Percentiles rank a stretch among this genome's conserved stretches.
Evolutionary conservation across 2,329 filamentous ascomycete species (phyloP).

Genomic region (Fonsecaea nubica): DNA sequence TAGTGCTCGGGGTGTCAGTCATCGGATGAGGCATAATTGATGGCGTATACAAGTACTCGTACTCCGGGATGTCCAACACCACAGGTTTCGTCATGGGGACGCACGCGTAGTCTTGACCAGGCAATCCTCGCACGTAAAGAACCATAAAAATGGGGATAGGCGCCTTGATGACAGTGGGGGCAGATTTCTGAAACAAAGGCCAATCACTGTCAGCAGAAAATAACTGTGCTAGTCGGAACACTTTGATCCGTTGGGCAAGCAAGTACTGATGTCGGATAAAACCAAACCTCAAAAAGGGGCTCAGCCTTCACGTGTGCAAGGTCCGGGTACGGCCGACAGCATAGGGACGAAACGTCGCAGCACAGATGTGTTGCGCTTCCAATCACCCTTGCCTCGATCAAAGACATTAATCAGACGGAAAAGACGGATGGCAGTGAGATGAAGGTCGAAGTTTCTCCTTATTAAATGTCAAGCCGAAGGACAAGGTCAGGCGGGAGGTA

Average conservation of each 20-base stretch:
- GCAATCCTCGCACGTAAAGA: not conserved
- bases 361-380: not conserved
- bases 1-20: not conserved
- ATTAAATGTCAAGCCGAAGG: not conserved
- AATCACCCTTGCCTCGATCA: not conserved
- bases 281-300: not conserved
- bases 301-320: not conserved
- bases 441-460: not conserved
- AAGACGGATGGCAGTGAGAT: not conserved
- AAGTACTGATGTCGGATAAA: not conserved
- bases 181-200: not conserved
- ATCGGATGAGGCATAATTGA: not conserved
- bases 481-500: not conserved
- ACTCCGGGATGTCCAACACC: not conserved
- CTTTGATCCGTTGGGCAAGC: not conserved
- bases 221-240: not conserved
- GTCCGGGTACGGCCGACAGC: not conserved
- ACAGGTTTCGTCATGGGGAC: not conserved
- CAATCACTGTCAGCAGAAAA: not conserved
- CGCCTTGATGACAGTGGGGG: constrained; percentile 1
- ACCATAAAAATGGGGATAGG: not conserved
- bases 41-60: not conserved
- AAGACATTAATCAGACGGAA: not conserved
- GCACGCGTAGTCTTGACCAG: not conserved
- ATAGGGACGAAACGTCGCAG: not conserved